phyloP scores from a whole-genome alignment of 148 eudicot species.

The Persicaria maculosa region DNA sequence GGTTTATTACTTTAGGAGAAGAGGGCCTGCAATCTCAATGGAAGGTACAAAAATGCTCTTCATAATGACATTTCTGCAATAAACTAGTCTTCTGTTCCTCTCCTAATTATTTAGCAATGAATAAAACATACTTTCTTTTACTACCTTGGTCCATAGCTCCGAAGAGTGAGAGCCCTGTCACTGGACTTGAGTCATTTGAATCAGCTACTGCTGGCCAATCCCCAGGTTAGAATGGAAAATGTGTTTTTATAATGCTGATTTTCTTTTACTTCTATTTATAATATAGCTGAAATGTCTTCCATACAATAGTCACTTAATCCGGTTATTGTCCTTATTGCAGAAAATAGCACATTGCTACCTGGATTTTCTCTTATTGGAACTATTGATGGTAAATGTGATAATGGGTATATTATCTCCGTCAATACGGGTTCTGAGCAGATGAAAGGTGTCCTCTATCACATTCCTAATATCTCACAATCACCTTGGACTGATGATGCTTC shows the following conservation, averaged over 20 bases:
- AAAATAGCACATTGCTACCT: conserved; percentile 29
- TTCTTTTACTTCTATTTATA: neutral
- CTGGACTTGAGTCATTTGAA: neutral
- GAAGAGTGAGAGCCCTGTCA: conserved; percentile 4
- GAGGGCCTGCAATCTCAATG: conserved; percentile 25
- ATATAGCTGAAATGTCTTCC: neutral
- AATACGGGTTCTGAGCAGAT: conserved; percentile 56
- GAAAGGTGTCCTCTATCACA: conserved; percentile 75
- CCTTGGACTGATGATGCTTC: conserved; percentile 26
- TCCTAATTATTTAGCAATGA: neutral
- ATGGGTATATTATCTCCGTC: conserved; percentile 61
- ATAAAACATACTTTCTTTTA: neutral
- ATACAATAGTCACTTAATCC: no score
- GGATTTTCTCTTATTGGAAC: conserved; percentile 55
- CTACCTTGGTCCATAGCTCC: neutral
- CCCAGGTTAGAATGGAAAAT: neutral
- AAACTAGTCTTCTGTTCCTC: neutral
- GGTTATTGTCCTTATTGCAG: conserved; percentile 32
- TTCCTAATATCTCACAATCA: conserved; percentile 23
- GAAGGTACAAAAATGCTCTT: conserved; percentile 31
- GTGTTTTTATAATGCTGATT: neutral
- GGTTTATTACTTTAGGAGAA: conserved; percentile 26
- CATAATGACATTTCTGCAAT: neutral
- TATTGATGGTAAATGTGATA: conserved; percentile 66
- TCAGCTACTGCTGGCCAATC: neutral